phyloP scores from a whole-genome alignment of 768 basidiomycete species.

The Pholiota molesta region DNA sequence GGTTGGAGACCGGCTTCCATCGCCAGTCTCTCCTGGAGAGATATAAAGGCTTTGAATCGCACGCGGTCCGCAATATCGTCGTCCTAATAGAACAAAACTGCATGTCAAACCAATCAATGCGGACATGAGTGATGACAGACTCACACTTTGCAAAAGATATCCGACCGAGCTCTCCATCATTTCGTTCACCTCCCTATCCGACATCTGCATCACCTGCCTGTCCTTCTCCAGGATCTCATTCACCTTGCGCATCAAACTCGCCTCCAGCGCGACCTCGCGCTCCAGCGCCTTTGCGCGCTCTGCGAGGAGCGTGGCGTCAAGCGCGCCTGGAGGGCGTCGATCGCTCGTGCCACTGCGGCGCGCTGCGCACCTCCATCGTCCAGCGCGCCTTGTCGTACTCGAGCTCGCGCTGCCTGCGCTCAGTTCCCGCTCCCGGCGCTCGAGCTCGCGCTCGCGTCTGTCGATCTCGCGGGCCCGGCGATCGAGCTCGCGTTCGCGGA shows the following conservation, averaged over 20 bases:
- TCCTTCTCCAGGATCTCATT: slow-evolving; percentile 24
- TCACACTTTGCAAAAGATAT: slow-evolving; percentile 22
- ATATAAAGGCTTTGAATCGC: slow-evolving; percentile 27
- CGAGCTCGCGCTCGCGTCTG: slow-evolving; percentile 26
- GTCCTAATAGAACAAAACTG: slow-evolving; percentile 11
- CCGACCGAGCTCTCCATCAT: slow-evolving; percentile 27
- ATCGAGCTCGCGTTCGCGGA: slow-evolving; percentile 20
- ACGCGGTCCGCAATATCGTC: slow-evolving; percentile 28
- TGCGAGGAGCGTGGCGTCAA: slow-evolving; percentile 7
- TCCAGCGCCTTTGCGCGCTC: slow-evolving; percentile 17
- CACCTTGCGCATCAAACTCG: slow-evolving; percentile 19
- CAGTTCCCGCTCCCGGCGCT: slow-evolving; percentile 25
- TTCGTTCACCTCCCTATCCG: slow-evolving; percentile 26
- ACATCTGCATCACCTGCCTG: slow-evolving; percentile 26
- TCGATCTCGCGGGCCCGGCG: slow-evolving; percentile 27
- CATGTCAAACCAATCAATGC: neutral
- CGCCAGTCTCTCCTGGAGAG: slow-evolving; percentile 25
- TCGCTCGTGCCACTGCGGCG: slow-evolving; percentile 17
- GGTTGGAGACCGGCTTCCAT: slow-evolving; percentile 23
- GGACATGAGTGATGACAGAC: neutral
- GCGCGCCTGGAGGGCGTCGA: slow-evolving; percentile 15
- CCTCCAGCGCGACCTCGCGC: slow-evolving; percentile 20
- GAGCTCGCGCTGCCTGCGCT: slow-evolving; percentile 18
- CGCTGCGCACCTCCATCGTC: slow-evolving; percentile 8
- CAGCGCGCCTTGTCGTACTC: slow-evolving; percentile 20